Evolutionary conservation across 2,329 filamentous ascomycete genomes (phyloP).

Genomic region (Aspergillus fumigatus): DNA sequence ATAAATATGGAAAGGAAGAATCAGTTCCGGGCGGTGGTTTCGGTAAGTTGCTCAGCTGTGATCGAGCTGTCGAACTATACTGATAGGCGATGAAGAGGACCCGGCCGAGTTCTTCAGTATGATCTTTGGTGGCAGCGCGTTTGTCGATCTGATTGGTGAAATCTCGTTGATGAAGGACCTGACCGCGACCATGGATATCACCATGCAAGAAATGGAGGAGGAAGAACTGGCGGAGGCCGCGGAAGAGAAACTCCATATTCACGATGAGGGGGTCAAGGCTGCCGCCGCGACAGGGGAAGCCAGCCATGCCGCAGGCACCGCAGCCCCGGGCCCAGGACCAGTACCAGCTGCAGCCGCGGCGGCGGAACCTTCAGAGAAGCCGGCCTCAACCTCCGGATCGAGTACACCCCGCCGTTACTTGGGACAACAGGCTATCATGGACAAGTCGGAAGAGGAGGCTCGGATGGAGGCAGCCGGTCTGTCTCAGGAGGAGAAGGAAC

Average conservation of each 20-base stretch:
- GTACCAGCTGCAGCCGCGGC: slow-evolving; percentile 22
- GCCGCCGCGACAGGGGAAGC: slow-evolving; percentile 33
- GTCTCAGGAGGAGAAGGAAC: slow-evolving; percentile 68
- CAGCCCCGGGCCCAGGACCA: slow-evolving; percentile 21
- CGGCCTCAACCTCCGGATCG: slow-evolving; percentile 34
- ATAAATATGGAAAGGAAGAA: slow-evolving; percentile 94
- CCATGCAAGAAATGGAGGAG: slow-evolving; percentile 74
- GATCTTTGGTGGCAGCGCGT: slow-evolving; percentile 96
- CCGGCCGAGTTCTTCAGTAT: slow-evolving; percentile 96
- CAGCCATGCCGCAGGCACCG: slow-evolving; percentile 45
- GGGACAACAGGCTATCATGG: slow-evolving; percentile 80
- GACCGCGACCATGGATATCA: slow-evolving; percentile 97
- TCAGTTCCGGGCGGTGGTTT: slow-evolving; percentile 89
- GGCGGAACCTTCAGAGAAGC: slow-evolving; percentile 19
- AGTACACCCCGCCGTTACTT: slow-evolving; percentile 54
- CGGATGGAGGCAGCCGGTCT: slow-evolving; percentile 61
- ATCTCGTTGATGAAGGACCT: slow-evolving; percentile 98
- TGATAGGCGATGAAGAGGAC: slow-evolving; percentile 56
- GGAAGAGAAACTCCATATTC: slow-evolving; percentile 44
- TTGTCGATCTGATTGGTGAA: slow-evolving; percentile 94
- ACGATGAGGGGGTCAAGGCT: slow-evolving; percentile 43
- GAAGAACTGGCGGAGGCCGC: slow-evolving; percentile 56
- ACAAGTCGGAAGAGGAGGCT: slow-evolving; percentile 75
- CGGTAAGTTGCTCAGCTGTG: slow-evolving; percentile 45
- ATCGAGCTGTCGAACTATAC: neutral